Conservation (phyloP, 768 basidiomycete species). For the Termitomyces heimii region DNA sequence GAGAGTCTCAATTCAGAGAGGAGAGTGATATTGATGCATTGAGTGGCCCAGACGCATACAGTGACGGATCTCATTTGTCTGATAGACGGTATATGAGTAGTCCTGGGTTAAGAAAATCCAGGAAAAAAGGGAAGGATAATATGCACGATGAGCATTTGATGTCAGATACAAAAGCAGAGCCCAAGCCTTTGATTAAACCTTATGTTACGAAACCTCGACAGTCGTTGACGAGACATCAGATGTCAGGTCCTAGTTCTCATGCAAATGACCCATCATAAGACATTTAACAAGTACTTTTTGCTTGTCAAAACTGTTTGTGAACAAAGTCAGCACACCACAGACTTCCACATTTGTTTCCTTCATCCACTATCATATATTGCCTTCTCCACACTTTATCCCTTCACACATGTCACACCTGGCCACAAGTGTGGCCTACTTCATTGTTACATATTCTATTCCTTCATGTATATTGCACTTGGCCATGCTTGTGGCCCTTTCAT, state of each 20-base stretch:
- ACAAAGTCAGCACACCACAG: too few species aligned
- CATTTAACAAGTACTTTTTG: neutral
- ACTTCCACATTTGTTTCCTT: too few species aligned
- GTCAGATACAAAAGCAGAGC: neutral
- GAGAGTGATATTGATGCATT: constrained; percentile 12
- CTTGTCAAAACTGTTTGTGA: neutral
- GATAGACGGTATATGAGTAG: neutral
- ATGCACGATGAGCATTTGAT: neutral
- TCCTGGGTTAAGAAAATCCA: neutral
- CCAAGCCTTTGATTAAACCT: neutral
- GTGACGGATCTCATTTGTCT: neutral
- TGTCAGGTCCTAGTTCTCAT: neutral
- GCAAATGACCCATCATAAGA: neutral
- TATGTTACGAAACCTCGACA: neutral
- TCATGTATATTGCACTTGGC: too few species aligned
- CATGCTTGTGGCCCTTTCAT: too few species aligned
- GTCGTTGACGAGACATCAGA: neutral
- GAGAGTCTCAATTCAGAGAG: constrained; percentile 50
- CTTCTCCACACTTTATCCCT: too few species aligned
- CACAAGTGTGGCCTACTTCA: too few species aligned
- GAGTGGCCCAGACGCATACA: constrained; percentile 1
- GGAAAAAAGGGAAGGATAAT: neutral
- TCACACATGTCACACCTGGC: too few species aligned
- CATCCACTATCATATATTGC: too few species aligned
- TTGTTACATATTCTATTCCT: too few species aligned